Conservation (phyloP, 805 yeast species). For the Sugiyamaella chiloensis region DNA sequence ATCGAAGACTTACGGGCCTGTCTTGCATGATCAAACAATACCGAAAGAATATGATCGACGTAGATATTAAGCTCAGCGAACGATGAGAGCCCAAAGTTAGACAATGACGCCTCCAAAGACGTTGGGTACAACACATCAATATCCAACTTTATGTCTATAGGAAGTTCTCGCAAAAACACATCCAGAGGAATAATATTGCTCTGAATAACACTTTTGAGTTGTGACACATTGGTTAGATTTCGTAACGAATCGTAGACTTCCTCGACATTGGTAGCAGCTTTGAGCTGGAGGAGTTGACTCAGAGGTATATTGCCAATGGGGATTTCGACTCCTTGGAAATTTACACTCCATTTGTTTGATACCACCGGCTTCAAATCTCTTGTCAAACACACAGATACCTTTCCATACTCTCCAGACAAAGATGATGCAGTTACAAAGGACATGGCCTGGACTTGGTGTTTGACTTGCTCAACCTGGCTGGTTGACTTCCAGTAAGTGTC, state of each 20-base stretch:
- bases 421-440: conserved; percentile 91
- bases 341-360: conserved; percentile 20
- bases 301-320: conserved; percentile 54
- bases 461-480: conserved; percentile 41
- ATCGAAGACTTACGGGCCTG: conserved; percentile 27
- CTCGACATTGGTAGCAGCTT: conserved; percentile 19
- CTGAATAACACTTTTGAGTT: conserved; percentile 44
- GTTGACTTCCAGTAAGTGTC: conserved; percentile 98
- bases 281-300: conserved; percentile 25
- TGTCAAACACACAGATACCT: conserved; percentile 65
- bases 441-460: conserved; percentile 37
- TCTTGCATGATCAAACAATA: conserved; percentile 74
- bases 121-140: conserved; percentile 75
- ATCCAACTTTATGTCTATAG: conserved; percentile 60
- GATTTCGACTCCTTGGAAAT: conserved; percentile 43
- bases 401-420: conserved; percentile 72
- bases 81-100: conserved; percentile 28
- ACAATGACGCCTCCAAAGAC: conserved; percentile 31
- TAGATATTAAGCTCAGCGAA: conserved; percentile 61
- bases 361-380: conserved; percentile 85
- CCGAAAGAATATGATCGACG: conserved; percentile 68
- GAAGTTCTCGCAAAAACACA: conserved; percentile 53
- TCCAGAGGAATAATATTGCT: conserved; percentile 58
- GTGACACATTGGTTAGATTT: conserved; percentile 23
- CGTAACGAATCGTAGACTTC: conserved; percentile 29